Evolutionary conservation across 2,329 filamentous ascomycete species (phyloP).

Genomic region (Scedosporium minutisporum): DNA sequence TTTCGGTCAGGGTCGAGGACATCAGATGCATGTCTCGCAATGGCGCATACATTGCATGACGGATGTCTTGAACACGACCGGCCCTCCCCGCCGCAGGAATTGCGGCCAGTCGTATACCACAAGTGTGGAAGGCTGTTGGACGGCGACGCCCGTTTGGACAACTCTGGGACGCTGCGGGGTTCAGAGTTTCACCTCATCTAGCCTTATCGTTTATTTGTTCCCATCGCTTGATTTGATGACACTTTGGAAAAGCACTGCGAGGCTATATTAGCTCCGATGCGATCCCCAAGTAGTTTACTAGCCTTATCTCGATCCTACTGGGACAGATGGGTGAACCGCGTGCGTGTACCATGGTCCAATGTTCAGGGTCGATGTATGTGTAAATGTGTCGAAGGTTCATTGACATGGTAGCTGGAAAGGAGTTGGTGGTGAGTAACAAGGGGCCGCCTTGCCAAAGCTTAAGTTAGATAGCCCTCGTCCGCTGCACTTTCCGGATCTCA

Average conservation of each 20-base stretch:
- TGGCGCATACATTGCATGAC: background rate
- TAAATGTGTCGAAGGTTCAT: background rate
- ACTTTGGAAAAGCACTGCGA: no score
- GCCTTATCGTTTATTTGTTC: no score
- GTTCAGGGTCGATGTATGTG: background rate
- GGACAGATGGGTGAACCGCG: background rate
- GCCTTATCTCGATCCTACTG: no score
- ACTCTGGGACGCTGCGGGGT: background rate
- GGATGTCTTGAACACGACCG: background rate
- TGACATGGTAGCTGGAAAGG: background rate
- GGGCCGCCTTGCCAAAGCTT: no score
- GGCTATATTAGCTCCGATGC: no score
- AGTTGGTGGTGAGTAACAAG: no score
- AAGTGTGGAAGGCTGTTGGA: background rate
- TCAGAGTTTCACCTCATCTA: no score
- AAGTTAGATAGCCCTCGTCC: no score
- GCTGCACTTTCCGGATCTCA: no score
- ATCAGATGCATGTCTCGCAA: background rate
- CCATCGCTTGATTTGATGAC: background rate
- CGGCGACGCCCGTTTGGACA: background rate
- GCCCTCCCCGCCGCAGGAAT: background rate
- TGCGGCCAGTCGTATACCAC: background rate
- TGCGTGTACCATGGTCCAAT: background rate
- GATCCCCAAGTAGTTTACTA: no score
- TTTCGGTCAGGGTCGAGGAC: background rate